Evolutionary conservation across 306 rosid species (phyloP).

Genomic region (Corylus americana): DNA sequence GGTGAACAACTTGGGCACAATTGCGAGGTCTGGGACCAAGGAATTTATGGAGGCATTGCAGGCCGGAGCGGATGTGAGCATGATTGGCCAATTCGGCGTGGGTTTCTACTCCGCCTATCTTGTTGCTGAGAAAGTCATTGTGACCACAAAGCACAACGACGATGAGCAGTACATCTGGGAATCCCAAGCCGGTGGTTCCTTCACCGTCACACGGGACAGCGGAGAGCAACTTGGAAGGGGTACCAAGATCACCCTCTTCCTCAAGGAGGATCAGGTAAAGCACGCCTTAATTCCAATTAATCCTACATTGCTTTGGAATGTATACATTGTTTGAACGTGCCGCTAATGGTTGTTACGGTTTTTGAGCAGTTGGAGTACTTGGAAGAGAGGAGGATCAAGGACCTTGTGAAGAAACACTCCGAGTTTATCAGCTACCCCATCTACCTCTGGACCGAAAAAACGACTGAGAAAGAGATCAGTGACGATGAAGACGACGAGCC

Average conservation of each 20-base stretch:
- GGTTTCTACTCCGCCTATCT: constrained; percentile 39
- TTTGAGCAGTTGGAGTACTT: constrained; percentile 24
- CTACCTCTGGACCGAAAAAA: constrained; percentile 30
- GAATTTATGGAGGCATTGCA: constrained; percentile 44
- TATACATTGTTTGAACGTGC: too few relatives aligned
- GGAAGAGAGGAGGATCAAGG: constrained; percentile 39
- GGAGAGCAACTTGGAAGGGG: constrained; percentile 34
- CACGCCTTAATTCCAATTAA: too few relatives aligned
- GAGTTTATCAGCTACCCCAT: constrained; percentile 40
- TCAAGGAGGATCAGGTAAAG: constrained; percentile 34
- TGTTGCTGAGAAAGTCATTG: constrained; percentile 36
- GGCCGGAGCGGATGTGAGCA: constrained; percentile 44
- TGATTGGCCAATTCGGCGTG: constrained; percentile 43
- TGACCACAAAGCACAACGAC: constrained; percentile 39
- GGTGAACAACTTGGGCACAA: constrained; percentile 45
- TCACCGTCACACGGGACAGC: constrained; percentile 25
- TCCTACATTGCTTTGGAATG: too few relatives aligned
- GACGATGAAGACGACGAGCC: constrained; percentile 31
- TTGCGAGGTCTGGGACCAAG: constrained; percentile 42
- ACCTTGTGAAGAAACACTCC: constrained; percentile 40
- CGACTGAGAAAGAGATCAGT: constrained; percentile 32
- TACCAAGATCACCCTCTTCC: constrained; percentile 32
- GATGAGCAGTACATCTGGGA: constrained; percentile 39
- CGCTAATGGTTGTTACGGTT: background rate
- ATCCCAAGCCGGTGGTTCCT: constrained; percentile 39